phyloP scores from a whole-genome alignment of 768 basidiomycete species.

The Hypholoma fasciculare region DNA sequence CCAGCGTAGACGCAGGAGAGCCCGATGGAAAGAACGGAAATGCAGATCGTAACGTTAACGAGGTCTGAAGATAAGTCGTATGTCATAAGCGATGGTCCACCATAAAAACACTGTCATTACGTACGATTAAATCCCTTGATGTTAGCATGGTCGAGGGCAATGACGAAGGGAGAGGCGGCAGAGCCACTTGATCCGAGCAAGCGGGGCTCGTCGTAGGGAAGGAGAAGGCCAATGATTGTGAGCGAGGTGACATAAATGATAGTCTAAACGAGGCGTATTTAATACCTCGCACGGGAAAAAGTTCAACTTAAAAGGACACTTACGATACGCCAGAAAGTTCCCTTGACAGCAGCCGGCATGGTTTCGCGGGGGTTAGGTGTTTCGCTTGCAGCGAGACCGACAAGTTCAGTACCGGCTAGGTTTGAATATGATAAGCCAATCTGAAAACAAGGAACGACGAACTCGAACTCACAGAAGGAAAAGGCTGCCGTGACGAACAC shows the following conservation, averaged over 20 bases:
- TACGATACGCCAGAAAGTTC: slow-evolving; percentile 49
- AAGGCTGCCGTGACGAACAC: slow-evolving; percentile 50
- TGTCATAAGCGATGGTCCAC: background rate
- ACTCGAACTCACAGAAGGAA: slow-evolving; percentile 31
- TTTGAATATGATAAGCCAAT: background rate
- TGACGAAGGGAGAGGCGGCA: slow-evolving; percentile 47
- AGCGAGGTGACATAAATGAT: slow-evolving; percentile 45
- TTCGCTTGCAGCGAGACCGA: slow-evolving; percentile 46
- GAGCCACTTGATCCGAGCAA: slow-evolving; percentile 39
- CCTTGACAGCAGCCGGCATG: slow-evolving; percentile 46
- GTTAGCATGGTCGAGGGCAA: slow-evolving; percentile 37
- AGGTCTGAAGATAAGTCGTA: slow-evolving; percentile 25
- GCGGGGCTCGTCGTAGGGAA: slow-evolving; percentile 36
- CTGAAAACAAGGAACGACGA: too few relatives aligned
- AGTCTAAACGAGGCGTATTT: slow-evolving; percentile 25
- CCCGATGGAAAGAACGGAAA: slow-evolving; percentile 47
- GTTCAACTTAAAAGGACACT: slow-evolving; percentile 7
- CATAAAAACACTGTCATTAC: slow-evolving; percentile 7
- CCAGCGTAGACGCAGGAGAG: slow-evolving; percentile 47
- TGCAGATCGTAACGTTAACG: slow-evolving; percentile 44
- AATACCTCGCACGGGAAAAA: background rate
- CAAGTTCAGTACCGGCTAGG: slow-evolving; percentile 45
- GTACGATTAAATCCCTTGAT: slow-evolving; percentile 43
- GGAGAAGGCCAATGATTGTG: slow-evolving; percentile 40
- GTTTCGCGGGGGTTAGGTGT: slow-evolving; percentile 45